Conservation (phyloP, 2,329 filamentous ascomycete species). For the Fusarium clavum region DNA sequence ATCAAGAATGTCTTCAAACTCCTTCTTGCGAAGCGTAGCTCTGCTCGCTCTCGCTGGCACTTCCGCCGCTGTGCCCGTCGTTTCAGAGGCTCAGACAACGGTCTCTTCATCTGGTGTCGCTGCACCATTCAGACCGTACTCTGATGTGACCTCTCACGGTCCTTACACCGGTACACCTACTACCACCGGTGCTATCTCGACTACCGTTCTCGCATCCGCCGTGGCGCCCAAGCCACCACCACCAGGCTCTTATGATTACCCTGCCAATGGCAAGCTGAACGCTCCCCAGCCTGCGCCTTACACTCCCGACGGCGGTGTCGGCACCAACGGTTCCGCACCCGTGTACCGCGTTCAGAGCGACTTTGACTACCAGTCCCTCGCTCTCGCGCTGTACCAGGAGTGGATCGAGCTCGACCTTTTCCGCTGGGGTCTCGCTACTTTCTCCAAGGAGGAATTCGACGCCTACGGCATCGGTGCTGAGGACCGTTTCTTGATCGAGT, state of each 20-base stretch:
- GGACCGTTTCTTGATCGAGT: conserved; percentile 76
- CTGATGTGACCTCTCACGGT: conserved; percentile 74
- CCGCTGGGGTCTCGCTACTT: conserved; percentile 77
- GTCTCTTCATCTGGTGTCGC: conserved; percentile 48
- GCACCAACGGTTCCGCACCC: conserved; percentile 80
- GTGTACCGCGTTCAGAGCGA: conserved; percentile 83
- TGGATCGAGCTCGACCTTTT: conserved; percentile 89
- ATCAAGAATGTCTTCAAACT: conserved; percentile 18
- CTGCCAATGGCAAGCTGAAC: conserved; percentile 75
- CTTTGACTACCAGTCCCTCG: conserved; percentile 84
- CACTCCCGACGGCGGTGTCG: conserved; percentile 77
- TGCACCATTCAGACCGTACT: conserved; percentile 52
- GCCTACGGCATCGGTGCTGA: conserved; percentile 74
- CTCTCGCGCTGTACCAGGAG: conserved; percentile 81
- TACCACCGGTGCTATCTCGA: conserved; percentile 75
- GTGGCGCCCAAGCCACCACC: conserved; percentile 67
- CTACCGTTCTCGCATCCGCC: conserved; percentile 65
- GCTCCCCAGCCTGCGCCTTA: conserved; percentile 77
- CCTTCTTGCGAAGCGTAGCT: conserved; percentile 5
- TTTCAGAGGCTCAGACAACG: conserved; percentile 52
- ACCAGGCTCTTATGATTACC: conserved; percentile 75
- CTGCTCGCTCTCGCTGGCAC: conserved; percentile 29
- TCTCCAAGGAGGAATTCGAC: conserved; percentile 76
- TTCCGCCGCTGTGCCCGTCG: conserved; percentile 49
- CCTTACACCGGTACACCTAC: conserved; percentile 73